Evolutionary conservation across 148 eudicot genomes (phyloP).

Genomic region (Rhododendron griersonianum): DNA sequence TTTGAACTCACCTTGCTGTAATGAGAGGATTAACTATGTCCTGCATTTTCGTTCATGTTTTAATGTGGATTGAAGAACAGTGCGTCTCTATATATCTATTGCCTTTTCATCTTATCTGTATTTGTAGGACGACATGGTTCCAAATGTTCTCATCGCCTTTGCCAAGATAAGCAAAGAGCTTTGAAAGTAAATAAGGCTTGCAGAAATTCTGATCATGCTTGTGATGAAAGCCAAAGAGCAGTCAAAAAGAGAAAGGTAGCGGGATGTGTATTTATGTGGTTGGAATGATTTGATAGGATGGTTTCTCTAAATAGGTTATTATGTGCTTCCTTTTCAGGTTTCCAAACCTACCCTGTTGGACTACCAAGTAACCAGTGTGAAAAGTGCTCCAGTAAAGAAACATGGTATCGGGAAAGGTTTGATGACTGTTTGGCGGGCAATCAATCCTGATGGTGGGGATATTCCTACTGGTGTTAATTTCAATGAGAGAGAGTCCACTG

Average conservation of each 20-base stretch:
- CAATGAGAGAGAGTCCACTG: conserved; percentile 11
- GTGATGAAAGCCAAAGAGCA: conserved; percentile 40
- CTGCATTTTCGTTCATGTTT: background rate
- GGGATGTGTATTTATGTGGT: background rate
- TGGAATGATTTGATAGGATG: conserved; percentile 1
- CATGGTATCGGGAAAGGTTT: conserved; percentile 92
- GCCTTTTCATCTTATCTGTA: background rate
- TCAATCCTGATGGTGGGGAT: conserved; percentile 40
- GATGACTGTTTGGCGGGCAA: conserved; percentile 55
- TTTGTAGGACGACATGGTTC: conserved; percentile 27
- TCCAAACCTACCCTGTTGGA: conserved; percentile 23
- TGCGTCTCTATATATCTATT: background rate
- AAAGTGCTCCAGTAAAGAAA: conserved; percentile 35
- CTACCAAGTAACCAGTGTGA: conserved; percentile 19
- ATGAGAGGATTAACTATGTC: background rate
- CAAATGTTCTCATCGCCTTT: conserved; percentile 29
- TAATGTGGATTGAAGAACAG: background rate
- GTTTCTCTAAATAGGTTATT: conserved; percentile 4
- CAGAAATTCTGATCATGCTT: conserved; percentile 26
- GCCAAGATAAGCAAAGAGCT: conserved; percentile 40
- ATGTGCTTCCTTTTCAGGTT: conserved; percentile 29
- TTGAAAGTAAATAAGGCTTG: conserved; percentile 22
- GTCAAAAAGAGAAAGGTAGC: conserved; percentile 62
- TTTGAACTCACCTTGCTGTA: background rate
- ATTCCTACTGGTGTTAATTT: conserved; percentile 24